These are phyloP conservation scores for Paramicrosporidium saccamoebae DNA, from an alignment of 371 early-diverging fungal genomes.

Conservation along the genomic window DNA sequence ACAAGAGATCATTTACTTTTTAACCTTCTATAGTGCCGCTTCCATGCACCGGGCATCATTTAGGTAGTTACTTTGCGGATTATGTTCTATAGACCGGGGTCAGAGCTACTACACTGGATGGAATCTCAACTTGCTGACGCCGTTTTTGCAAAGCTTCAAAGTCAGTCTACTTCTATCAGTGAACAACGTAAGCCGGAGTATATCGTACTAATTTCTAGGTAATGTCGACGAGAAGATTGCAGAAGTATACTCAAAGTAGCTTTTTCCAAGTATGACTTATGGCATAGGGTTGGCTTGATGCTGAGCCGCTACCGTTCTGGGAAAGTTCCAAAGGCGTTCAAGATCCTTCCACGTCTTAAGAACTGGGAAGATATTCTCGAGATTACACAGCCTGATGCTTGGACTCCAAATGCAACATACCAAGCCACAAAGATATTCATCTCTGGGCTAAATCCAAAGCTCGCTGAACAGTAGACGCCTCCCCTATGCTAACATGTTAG, in stretches of 20 bases:
- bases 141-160: too few relatives aligned
- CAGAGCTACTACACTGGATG: too few relatives aligned
- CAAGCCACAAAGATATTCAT: conserved; percentile 83
- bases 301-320: conserved; percentile 77
- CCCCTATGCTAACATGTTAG: conserved; percentile 3
- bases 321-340: conserved; percentile 87
- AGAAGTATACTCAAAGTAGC: conserved; percentile 77
- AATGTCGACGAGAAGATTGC: conserved; percentile 54
- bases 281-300: conserved; percentile 37
- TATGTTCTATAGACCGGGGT: too few relatives aligned
- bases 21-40: too few relatives aligned
- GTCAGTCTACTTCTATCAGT: too few relatives aligned
- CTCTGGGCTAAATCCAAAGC: conserved; percentile 60
- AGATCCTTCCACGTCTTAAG: conserved; percentile 67
- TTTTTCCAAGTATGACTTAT: conserved; percentile 1
- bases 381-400: conserved; percentile 53
- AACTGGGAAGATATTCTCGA: conserved; percentile 89
- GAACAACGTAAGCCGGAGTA: too few relatives aligned
- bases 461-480: conserved; percentile 31
- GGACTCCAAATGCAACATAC: conserved; percentile 85
- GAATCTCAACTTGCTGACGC: too few relatives aligned
- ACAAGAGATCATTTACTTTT: too few relatives aligned
- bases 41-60: too few relatives aligned
- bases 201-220: too few relatives aligned
- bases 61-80: too few relatives aligned